phyloP scores from a whole-genome alignment of 2,329 filamentous ascomycete genomes.

The Nemania bipapillata region DNA sequence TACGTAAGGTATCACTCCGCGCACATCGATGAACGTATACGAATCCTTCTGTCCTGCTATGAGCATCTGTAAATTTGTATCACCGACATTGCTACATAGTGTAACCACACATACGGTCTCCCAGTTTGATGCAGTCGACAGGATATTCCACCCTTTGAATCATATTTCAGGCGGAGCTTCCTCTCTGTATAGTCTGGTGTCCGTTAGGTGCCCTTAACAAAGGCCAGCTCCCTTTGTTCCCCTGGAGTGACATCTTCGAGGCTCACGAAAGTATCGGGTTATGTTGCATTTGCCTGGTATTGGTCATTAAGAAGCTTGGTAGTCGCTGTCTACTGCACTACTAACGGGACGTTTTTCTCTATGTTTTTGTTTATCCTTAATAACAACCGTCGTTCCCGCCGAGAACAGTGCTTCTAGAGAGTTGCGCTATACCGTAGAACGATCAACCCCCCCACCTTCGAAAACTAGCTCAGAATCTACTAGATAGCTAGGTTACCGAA shows the following conservation, averaged over 20 bases:
- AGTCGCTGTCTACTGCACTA: constrained; percentile 48
- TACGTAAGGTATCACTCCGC: not conserved
- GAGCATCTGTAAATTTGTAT: constrained; percentile 13
- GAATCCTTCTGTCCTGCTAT: constrained; percentile 7
- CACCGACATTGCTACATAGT: constrained; percentile 6
- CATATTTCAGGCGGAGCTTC: not conserved
- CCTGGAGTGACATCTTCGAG: constrained; percentile 48
- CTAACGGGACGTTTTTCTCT: constrained; percentile 48
- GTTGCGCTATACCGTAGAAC: constrained; percentile 57
- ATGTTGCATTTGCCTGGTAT: constrained; percentile 12
- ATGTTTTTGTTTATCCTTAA: constrained; percentile 55
- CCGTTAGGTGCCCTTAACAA: constrained; percentile 17
- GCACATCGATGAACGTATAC: not conserved
- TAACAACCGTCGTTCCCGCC: constrained; percentile 51
- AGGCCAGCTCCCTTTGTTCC: constrained; percentile 44
- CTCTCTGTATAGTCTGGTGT: not conserved
- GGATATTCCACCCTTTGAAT: not conserved
- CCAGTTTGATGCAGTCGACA: not conserved
- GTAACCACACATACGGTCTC: not conserved
- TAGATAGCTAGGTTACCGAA: constrained; percentile 41
- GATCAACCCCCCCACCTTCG: constrained; percentile 52
- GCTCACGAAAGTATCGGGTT: constrained; percentile 5
- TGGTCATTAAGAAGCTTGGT: constrained; percentile 47
- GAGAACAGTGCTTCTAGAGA: constrained; percentile 58
- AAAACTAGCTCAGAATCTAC: constrained; percentile 42